Percentiles rank a stretch among this genome's conserved stretches.
Conservation (phyloP, 179 eudicot species). For the Heliamphora pulchella region DNA sequence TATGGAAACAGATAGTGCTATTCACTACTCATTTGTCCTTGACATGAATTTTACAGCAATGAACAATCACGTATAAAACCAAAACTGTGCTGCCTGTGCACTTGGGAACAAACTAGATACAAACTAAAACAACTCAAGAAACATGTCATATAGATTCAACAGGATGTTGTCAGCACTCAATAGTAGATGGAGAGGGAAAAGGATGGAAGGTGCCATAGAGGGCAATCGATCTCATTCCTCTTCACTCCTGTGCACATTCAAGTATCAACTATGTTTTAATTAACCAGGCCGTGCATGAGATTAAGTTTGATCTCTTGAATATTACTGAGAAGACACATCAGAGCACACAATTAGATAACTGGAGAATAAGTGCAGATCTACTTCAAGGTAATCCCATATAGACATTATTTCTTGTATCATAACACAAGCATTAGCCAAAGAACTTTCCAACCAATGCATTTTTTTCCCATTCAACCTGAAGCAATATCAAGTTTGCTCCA, state of each 20-base stretch:
- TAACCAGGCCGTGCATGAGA: neutral
- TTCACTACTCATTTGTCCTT: neutral
- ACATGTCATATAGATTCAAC: neutral
- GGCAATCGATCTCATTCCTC: neutral
- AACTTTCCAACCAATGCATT: neutral
- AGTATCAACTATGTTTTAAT: neutral
- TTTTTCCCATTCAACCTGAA: neutral
- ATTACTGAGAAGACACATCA: neutral
- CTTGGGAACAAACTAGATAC: neutral
- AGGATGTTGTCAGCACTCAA: neutral
- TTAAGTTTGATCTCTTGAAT: neutral
- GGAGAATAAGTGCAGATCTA: neutral
- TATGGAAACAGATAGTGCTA: neutral
- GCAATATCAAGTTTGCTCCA: neutral
- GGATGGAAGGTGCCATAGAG: neutral
- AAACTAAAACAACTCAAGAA: neutral
- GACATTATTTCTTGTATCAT: neutral
- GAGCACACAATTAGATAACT: neutral
- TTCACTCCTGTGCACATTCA: neutral
- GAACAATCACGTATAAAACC: neutral
- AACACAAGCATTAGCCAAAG: neutral
- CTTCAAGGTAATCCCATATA: neutral
- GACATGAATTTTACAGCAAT: neutral
- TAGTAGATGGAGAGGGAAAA: conserved; percentile 11
- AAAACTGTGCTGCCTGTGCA: neutral